Percentiles rank a stretch among this genome's conserved stretches.
These are phyloP conservation scores for Didymella sp. DNA, from an alignment of 2,329 filamentous ascomycete species.

Conservation along the genomic window DNA sequence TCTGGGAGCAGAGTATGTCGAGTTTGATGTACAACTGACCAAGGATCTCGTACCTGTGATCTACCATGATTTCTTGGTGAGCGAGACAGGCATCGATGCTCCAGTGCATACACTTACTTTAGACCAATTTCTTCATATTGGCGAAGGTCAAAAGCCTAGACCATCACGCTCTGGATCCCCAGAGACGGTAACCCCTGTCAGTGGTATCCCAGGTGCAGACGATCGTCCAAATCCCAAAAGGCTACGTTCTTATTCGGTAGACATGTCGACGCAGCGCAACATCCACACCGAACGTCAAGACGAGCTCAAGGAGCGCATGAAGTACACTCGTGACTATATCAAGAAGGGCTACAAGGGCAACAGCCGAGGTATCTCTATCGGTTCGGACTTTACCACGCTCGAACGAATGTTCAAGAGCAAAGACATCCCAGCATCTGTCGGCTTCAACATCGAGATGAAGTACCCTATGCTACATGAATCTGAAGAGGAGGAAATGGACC, in stretches of 20 bases:
- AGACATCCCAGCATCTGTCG: conserved; percentile 79
- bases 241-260: conserved; percentile 66
- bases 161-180: conserved; percentile 59
- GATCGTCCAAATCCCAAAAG: conserved; percentile 40
- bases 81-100: conserved; percentile 95
- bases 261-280: conserved; percentile 53
- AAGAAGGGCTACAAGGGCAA: conserved; percentile 96
- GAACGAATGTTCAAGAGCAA: conserved; percentile 80
- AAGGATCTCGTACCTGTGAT: conserved; percentile 98
- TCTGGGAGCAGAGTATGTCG: conserved; percentile 76
- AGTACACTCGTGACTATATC: conserved; percentile 95
- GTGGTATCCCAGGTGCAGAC: conserved; percentile 24
- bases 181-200: conserved; percentile 20
- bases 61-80: conserved; percentile 97
- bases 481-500: conserved; percentile 95
- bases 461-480: conserved; percentile 98
- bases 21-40: conserved; percentile 93
- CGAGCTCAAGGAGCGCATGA: conserved; percentile 85
- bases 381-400: conserved; percentile 92
- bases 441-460: conserved; percentile 99
- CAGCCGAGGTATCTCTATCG: conserved; percentile 90
- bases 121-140: conserved; percentile 93
- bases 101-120: conserved; percentile 94
- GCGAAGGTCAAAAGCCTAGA: conserved; percentile 61
- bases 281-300: conserved; percentile 53